Percentiles rank a stretch among this genome's conserved stretches.
Conservation (phyloP, 495 filamentous ascomycete species). For the Xylaria longipes region DNA sequence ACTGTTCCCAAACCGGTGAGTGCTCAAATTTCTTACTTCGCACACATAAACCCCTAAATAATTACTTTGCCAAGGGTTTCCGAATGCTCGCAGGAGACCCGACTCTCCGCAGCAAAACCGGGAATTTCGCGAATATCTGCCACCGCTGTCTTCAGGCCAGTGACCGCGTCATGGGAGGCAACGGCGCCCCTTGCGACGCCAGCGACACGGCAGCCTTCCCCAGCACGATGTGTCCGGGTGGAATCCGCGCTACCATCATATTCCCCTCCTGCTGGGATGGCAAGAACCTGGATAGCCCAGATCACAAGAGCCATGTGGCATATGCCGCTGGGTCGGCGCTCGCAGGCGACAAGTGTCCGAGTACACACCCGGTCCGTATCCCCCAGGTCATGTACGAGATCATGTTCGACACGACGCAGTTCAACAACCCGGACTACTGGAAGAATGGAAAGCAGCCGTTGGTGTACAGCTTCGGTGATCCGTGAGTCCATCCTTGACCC, state of each 20-base stretch:
- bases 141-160: constrained; percentile 71
- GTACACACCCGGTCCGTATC: constrained; percentile 48
- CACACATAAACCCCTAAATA: not conserved
- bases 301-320: constrained; percentile 11
- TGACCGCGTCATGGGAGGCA: constrained; percentile 46
- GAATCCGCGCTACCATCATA: constrained; percentile 58
- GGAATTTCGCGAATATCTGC: constrained; percentile 59
- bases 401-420: constrained; percentile 41
- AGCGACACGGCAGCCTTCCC: constrained; percentile 35
- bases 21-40: not conserved
- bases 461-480: constrained; percentile 49
- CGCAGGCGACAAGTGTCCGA: constrained; percentile 45
- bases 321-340: constrained; percentile 51
- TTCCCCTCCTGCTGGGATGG: constrained; percentile 84
- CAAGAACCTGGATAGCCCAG: constrained; percentile 60
- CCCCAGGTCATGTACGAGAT: constrained; percentile 56
- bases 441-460: constrained; percentile 48
- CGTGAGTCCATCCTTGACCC: constrained; percentile 29
- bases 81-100: constrained; percentile 78
- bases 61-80: constrained; percentile 62
- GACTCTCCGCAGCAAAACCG: constrained; percentile 49
- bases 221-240: constrained; percentile 43
- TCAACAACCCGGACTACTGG: constrained; percentile 42
- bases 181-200: constrained; percentile 62
- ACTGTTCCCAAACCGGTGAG: constrained; percentile 39